phyloP scores from a whole-genome alignment of 805 yeast species.

The Cyberlindnera subsufficiens region DNA sequence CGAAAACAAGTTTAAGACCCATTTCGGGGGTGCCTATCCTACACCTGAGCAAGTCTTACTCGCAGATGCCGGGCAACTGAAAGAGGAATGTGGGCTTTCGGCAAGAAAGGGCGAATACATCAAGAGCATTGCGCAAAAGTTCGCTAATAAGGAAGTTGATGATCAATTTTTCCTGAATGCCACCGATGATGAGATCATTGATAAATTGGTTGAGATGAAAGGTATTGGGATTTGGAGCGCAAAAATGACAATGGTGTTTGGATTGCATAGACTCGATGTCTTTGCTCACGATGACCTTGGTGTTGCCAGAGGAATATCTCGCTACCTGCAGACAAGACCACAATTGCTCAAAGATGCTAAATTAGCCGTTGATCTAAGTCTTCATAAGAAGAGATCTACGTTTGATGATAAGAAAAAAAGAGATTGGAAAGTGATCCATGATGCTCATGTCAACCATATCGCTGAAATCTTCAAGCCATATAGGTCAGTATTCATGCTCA shows the following conservation, averaged over 20 bases:
- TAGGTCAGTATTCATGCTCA: conserved; percentile 58
- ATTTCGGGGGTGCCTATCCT: conserved; percentile 28
- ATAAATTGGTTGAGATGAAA: conserved; percentile 47
- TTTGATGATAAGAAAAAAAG: conserved; percentile 35
- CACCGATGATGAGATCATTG: conserved; percentile 40
- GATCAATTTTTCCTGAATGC: conserved; percentile 31
- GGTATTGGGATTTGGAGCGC: conserved; percentile 88
- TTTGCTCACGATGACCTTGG: conserved; percentile 82
- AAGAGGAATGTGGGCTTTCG: conserved; percentile 62
- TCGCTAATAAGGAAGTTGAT: conserved; percentile 31
- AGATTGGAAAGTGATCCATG: conserved; percentile 65
- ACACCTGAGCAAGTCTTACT: conserved; percentile 42
- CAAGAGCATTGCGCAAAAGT: conserved; percentile 46
- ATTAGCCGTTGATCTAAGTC: conserved; percentile 29
- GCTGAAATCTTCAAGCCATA: conserved; percentile 63
- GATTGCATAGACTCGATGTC: conserved; percentile 58
- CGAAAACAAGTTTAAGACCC: conserved; percentile 35
- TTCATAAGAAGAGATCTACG: conserved; percentile 29
- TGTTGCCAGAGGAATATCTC: conserved; percentile 71
- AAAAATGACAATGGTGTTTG: conserved; percentile 77
- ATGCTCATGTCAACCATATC: conserved; percentile 46
- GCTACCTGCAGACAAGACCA: conserved; percentile 53
- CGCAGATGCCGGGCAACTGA: conserved; percentile 39
- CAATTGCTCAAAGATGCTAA: conserved; percentile 40
- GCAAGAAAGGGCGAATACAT: conserved; percentile 60